Conservation (phyloP, 2,329 filamentous ascomycete species). For the Botryotinia globosa region DNA sequence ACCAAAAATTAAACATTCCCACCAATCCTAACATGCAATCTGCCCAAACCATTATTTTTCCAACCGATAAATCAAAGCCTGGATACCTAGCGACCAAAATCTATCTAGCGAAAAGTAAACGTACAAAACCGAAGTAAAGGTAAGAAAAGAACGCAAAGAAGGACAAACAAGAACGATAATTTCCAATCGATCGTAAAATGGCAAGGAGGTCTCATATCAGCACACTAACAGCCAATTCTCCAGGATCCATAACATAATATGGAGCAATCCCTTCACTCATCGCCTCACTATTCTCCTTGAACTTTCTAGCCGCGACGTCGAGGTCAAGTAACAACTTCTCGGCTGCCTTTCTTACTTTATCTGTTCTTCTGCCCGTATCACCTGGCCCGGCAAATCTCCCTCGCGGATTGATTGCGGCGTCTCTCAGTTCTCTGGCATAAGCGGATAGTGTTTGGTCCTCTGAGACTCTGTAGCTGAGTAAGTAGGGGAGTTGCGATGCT, state of each 20-base stretch:
- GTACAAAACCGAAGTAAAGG: neutral
- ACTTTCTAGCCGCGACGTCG: neutral
- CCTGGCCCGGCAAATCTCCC: conserved; percentile 5
- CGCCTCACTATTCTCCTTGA: conserved; percentile 11
- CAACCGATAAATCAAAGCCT: neutral
- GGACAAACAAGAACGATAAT: neutral
- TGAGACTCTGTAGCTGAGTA: conserved; percentile 46
- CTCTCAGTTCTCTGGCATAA: conserved; percentile 14
- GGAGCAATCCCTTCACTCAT: conserved; percentile 11
- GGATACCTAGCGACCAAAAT: neutral
- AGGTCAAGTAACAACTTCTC: conserved; percentile 17
- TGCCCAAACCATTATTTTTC: neutral
- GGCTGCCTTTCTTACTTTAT: neutral
- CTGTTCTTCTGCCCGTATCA: neutral
- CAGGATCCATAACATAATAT: conserved; percentile 14
- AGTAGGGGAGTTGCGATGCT: conserved; percentile 45
- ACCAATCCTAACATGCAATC: neutral
- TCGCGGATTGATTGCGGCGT: neutral
- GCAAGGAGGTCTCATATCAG: neutral
- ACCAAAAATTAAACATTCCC: neutral
- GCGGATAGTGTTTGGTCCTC: conserved; percentile 41
- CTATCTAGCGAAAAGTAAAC: neutral
- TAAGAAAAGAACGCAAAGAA: neutral
- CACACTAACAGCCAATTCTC: conserved; percentile 1
- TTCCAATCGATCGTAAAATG: neutral